Conservation (phyloP, 2,329 filamentous ascomycete genomes). For the Fulvia fulva region DNA sequence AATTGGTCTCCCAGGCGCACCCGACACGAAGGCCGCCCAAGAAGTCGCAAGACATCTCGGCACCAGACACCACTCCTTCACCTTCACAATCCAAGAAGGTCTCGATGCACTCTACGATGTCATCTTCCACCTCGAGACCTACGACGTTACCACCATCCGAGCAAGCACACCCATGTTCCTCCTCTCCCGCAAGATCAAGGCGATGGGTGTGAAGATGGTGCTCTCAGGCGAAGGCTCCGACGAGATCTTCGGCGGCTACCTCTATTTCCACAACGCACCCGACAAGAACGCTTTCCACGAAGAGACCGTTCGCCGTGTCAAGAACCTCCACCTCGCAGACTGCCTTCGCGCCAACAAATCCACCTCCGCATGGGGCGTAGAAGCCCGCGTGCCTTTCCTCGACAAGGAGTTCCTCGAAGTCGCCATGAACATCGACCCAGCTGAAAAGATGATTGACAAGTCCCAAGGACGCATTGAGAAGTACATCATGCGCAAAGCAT, state of each 20-base stretch:
- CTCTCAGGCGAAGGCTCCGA: conserved; percentile 94
- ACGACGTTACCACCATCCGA: conserved; percentile 97
- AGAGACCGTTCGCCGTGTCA: conserved; percentile 89
- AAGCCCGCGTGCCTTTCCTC: conserved; percentile 95
- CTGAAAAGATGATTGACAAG: conserved; percentile 92
- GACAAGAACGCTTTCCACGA: conserved; percentile 90
- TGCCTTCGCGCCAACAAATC: conserved; percentile 99
- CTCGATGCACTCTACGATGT: conserved; percentile 96
- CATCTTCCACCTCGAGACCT: conserved; percentile 96
- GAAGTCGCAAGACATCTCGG: conserved; percentile 96
- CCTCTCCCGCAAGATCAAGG: conserved; percentile 97
- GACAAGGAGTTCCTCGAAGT: conserved; percentile 95
- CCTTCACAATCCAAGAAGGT: conserved; percentile 95
- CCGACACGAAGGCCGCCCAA: conserved; percentile 84
- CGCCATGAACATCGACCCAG: conserved; percentile 88
- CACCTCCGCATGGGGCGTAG: conserved; percentile 94
- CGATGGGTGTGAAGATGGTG: conserved; percentile 99
- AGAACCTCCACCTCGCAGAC: conserved; percentile 95
- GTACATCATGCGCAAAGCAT: conserved; percentile 96
- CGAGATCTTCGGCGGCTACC: conserved; percentile 96
- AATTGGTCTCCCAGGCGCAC: conserved; percentile 88
- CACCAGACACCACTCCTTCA: conserved; percentile 97
- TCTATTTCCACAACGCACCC: conserved; percentile 96
- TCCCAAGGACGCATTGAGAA: conserved; percentile 69
- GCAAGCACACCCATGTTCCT: conserved; percentile 99